phyloP scores from a whole-genome alignment of 129 eudicot genomes.

The Saposhnikovia divaricata region DNA sequence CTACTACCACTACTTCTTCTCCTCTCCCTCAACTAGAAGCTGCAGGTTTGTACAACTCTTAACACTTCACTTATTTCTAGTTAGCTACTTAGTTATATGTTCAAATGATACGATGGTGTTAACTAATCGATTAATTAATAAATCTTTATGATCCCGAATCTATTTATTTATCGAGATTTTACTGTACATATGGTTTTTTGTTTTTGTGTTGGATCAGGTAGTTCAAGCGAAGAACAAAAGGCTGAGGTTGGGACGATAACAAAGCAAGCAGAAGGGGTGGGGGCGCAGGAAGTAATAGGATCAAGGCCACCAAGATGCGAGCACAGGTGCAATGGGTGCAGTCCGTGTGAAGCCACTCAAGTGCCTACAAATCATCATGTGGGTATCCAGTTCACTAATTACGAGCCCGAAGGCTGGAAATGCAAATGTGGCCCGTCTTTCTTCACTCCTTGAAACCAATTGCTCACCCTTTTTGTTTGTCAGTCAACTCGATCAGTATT shows the following conservation, averaged over 20 bases:
- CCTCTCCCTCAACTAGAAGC: background rate
- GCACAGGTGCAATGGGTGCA: slow-evolving; percentile 70
- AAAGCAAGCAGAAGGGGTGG: background rate
- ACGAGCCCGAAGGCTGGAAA: slow-evolving; percentile 77
- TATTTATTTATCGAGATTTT: too few relatives aligned
- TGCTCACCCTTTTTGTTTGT: too few relatives aligned
- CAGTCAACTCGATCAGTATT: background rate
- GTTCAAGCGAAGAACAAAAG: background rate
- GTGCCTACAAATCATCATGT: slow-evolving; percentile 48
- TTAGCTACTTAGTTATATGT: too few relatives aligned
- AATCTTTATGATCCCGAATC: too few relatives aligned
- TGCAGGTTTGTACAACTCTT: background rate
- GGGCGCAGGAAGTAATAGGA: slow-evolving; percentile 30
- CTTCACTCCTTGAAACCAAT: slow-evolving; percentile 32
- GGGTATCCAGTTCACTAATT: slow-evolving; percentile 49
- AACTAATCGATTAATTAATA: too few relatives aligned
- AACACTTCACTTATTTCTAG: background rate
- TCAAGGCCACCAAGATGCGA: slow-evolving; percentile 86
- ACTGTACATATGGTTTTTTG: background rate
- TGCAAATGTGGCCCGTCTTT: slow-evolving; percentile 73
- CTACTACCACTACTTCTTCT: background rate
- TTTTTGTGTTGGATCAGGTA: background rate
- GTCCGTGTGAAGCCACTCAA: slow-evolving; percentile 72
- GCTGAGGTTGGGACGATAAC: background rate
- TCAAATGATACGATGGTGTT: too few relatives aligned